Percentiles rank a stretch among this genome's conserved stretches.
Conservation (phyloP, 495 filamentous ascomycete genomes). For the Penicillium arizonense region DNA sequence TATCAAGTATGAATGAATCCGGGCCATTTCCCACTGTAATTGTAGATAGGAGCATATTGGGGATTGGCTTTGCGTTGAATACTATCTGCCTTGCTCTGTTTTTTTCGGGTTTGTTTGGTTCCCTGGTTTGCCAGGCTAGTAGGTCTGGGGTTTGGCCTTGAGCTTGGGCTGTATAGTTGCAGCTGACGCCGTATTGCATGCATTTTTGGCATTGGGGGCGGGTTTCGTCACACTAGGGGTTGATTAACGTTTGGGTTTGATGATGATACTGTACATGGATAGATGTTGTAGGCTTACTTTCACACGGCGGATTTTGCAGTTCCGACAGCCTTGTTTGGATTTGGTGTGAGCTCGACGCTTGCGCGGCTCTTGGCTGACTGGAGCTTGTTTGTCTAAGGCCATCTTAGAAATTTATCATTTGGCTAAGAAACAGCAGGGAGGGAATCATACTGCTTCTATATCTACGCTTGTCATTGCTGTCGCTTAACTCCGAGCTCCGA, state of each 20-base stretch:
- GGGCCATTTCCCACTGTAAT: conserved; percentile 11
- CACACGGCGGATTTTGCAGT: conserved; percentile 42
- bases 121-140: conserved; percentile 7
- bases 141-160: conserved; percentile 19
- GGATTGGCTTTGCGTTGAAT: conserved; percentile 4
- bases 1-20: conserved; percentile 22
- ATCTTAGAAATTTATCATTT: background rate
- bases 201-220: conserved; percentile 38
- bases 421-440: background rate
- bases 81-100: conserved; percentile 4
- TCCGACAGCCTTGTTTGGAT: conserved; percentile 38
- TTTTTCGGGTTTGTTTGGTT: conserved; percentile 2
- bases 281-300: conserved; percentile 26
- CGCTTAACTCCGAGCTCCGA: conserved; percentile 9
- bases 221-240: conserved; percentile 36
- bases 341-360: conserved; percentile 26
- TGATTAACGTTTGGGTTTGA: no score
- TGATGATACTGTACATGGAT: background rate
- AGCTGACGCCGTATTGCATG: conserved; percentile 30
- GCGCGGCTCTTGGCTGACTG: background rate
- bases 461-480: background rate
- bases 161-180: conserved; percentile 27
- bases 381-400: background rate
- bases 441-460: no score
- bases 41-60: background rate